Base-by-base conservation (phyloP, 805 yeast genomes). In the Metschnikowia aberdeeniae region DNA sequence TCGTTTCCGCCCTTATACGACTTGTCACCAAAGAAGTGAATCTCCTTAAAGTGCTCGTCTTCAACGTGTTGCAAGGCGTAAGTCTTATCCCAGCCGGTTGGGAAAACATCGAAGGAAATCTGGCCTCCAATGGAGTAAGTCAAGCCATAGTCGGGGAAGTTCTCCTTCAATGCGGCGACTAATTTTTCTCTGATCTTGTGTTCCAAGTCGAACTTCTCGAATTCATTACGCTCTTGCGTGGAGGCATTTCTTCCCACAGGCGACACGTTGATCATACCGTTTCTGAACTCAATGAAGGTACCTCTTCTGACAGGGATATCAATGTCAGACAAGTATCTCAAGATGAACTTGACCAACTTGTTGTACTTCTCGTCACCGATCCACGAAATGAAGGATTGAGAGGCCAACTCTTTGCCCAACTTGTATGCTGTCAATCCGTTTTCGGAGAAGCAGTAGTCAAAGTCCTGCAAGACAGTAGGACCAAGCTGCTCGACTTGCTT, bases 1-100 rank as follows among this genome's bases (percentile, higher is more conserved):
- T 93, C 99, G 73, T 93, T 93, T 75, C 99, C 99, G 65, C 99
- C 99, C 73, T 82, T 70, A 77, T 86, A 86, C 55, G 96, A 79
- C 80, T 93, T 93, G 80, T 93, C 99, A 73, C 99, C 99, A 65
- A 93, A 93, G 82, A 93, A 93, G 76, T 93, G 98, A 61, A 93
- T 89, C 59, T 81, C 78, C 62, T 82, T 77, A 75, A 90, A 93
- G 55, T 85, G 82, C 71, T 92, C 97, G 49, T 76, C 69, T 61
- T 73, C 88, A 59, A 93, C 90, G 72, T 92, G 99, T 71, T 85
- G 89, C 66, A 93, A 80, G 71, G 96, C 88, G 77, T 92, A 93
- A 51, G 99, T 93, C 81, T 93, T 93, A 73, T 93, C 99, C 99
- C 99, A 93, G 64, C 99, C 99, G 53, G 97, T 88, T 76, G 99